Evolutionary conservation across 768 basidiomycete species (phyloP), one percentile per base, ranked within the genome.

Genomic region (Suillus subaureus): DNA sequence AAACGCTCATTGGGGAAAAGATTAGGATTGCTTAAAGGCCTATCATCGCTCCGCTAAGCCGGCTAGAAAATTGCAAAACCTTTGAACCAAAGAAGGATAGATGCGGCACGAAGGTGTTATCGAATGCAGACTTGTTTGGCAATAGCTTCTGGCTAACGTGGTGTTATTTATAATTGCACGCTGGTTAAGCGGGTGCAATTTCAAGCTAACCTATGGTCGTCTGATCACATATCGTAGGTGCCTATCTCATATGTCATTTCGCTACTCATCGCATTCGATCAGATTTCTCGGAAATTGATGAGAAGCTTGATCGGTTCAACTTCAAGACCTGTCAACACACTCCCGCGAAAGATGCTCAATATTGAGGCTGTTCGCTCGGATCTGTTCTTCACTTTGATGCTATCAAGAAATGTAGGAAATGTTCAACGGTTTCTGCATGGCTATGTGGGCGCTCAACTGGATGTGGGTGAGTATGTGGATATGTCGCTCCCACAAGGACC

Each of bases 81-180:
- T 33, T 21, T 31, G 18, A 55, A n/a, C 54, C 54, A 35, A 55
- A 55, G 54, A 55, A 35, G 54, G 33, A 55, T 55, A 55, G 11
- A 55, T 33, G 13, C 13, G 5, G n/a, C n/a, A n/a, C n/a, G n/a
- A n/a, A n/a, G n/a, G n/a, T n/a, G n/a, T n/a, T n/a, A n/a, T n/a
- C n/a, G n/a, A n/a, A n/a, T n/a, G n/a, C 18, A 21, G 18, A 55
- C 31, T 40, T 58, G 23, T 58, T 26, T 58, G 16, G 57, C 18
- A 55, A 55, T 21, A 13, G 58, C 40, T 60, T 60, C 58, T 39
- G 37, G 39, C n/a, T 23, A 39, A 9, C 23, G 8, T 35, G 35
- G 33, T 4, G 33, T 35, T 35, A 35, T 35, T 35, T 35, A 35
- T 35, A 35, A 35, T 47, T 54, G 5, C 26, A 26, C 39, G 9